These are phyloP conservation scores for Zygosaccharomyces sapae DNA, from an alignment of 1,139 yeast species.

Conservation along the genomic window DNA sequence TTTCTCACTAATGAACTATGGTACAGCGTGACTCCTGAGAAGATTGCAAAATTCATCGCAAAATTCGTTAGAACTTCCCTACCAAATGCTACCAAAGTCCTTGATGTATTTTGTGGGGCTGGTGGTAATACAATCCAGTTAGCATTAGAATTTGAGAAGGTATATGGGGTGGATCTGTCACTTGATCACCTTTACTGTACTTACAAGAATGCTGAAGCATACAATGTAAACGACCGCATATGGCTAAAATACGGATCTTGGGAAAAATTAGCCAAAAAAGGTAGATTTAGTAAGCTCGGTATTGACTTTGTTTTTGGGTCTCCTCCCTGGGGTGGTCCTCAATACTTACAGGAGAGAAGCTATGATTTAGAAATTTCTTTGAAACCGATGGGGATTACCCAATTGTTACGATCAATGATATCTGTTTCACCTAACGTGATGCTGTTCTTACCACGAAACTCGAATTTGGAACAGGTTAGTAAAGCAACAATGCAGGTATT, in stretches of 20 bases:
- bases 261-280: slow-evolving; percentile 39
- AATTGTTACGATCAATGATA: slow-evolving; percentile 43
- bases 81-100: slow-evolving; percentile 44
- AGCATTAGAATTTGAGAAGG: slow-evolving; percentile 53
- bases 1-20: slow-evolving; percentile 72
- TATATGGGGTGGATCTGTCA: slow-evolving; percentile 66
- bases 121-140: slow-evolving; percentile 92
- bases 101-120: slow-evolving; percentile 91
- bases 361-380: slow-evolving; percentile 46
- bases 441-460: slow-evolving; percentile 69
- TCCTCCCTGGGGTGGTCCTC: slow-evolving; percentile 99
- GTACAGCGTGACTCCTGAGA: slow-evolving; percentile 91
- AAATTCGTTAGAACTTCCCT: slow-evolving; percentile 46
- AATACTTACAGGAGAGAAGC: slow-evolving; percentile 44
- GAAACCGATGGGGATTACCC: slow-evolving; percentile 49
- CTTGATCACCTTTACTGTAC: slow-evolving; percentile 63
- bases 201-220: slow-evolving; percentile 62
- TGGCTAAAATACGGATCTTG: slow-evolving; percentile 55
- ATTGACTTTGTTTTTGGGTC: slow-evolving; percentile 74
- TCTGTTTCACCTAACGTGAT: slow-evolving; percentile 52
- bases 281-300: slow-evolving; percentile 31
- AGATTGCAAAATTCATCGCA: slow-evolving; percentile 62
- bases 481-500: slow-evolving; percentile 45
- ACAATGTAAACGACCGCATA: slow-evolving; percentile 52
- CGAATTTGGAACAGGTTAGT: slow-evolving; percentile 54